Evolutionary conservation across 1,284 basidiomycete species (phyloP), one percentile per base, ranked within the genome.

Genomic region (Cryptococcus jaspeensis): DNA sequence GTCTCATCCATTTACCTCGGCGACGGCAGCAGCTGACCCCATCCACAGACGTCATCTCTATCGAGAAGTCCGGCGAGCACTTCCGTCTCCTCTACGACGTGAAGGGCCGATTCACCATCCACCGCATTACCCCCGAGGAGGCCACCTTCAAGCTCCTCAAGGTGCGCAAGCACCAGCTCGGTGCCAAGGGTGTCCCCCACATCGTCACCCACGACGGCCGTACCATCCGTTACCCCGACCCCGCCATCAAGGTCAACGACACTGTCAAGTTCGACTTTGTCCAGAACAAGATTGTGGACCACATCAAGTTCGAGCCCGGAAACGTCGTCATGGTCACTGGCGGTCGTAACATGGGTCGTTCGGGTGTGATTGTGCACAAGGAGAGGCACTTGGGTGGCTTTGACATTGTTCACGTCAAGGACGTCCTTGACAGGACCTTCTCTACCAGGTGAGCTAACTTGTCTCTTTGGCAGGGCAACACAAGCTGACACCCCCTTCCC

Each of bases 31-130:
- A 7, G 18, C 28, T 36, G 40, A 43, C 48, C 4, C 28, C n/a
- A 13, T 41, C 5, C 16, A 11, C 59, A 93, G 93, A 99, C 80
- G 95, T 98, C 61, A 85, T 99, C 78, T 87, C 92, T 59, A 92
- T 99, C 69, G 96, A 99, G 81, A 94, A 94, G 80, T 98, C 95
- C 49, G 92, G 90, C 81, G 95, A 99, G 82, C 89, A 98, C 84
- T 99, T 99, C 89, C 95, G 95, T 80, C 86, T 99, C 69, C 85
- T 99, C 51, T 99, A 99, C 85, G 96, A 99, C 78, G 87, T 97
- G 81, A 99, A 99, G 85, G 93, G 95, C 69, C 94, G 95, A 71
- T 99, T 99, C 84, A 90, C 93, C 65, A 95, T 99, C 80, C 95
- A 99, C 86, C 92, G 96, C 76, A 99, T 99, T 85, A 94, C 93